phyloP scores from a whole-genome alignment of 345 rosid species.

The Aquilaria malaccensis region DNA sequence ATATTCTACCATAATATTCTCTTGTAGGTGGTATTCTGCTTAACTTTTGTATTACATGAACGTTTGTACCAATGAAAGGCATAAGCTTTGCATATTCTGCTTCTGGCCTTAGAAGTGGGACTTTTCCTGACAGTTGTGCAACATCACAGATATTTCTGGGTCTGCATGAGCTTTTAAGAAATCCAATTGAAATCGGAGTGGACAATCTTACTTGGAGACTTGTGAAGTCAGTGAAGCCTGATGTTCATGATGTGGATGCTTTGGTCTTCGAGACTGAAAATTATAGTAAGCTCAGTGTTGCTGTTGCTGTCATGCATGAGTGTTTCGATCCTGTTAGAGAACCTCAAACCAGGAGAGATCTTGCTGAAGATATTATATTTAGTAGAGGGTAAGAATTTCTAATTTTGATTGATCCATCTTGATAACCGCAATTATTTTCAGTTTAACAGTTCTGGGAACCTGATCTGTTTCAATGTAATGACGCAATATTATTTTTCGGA shows the following conservation, averaged over 20 bases:
- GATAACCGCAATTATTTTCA: no score
- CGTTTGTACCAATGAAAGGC: no score
- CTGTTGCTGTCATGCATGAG: conserved; percentile 79
- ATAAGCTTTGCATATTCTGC: no score
- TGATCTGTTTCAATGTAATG: no score
- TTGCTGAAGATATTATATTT: conserved; percentile 63
- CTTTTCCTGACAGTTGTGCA: conserved; percentile 8
- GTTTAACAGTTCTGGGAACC: no score
- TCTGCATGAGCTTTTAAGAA: conserved; percentile 55
- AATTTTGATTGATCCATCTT: conserved; percentile 5
- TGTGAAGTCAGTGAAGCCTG: conserved; percentile 29
- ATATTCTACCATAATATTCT: no score
- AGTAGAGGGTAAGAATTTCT: conserved; percentile 48
- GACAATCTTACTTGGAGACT: conserved; percentile 70
- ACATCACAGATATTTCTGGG: conserved; percentile 48
- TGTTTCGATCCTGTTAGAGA: conserved; percentile 70
- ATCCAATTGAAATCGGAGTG: conserved; percentile 44
- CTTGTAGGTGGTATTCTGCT: no score
- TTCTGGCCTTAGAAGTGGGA: not conserved
- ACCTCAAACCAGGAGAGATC: conserved; percentile 45
- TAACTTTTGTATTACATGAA: no score
- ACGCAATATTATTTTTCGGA: no score
- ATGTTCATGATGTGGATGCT: conserved; percentile 21
- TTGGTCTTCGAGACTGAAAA: conserved; percentile 32
- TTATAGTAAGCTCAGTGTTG: conserved; percentile 57